Evolutionary conservation across 257 asterid genomes (phyloP).

Genomic region (Linaria vulgaris): DNA sequence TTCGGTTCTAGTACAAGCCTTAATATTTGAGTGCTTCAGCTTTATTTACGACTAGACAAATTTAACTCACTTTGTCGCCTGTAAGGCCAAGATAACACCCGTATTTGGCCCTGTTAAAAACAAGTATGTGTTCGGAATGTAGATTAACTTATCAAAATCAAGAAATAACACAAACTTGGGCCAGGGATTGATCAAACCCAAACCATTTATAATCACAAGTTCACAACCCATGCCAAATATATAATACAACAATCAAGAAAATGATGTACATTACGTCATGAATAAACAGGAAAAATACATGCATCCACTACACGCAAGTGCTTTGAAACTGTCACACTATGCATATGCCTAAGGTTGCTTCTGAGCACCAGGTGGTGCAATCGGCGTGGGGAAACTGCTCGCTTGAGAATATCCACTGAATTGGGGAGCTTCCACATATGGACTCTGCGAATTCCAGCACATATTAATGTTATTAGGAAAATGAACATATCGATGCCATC

Average conservation of each 20-base stretch:
- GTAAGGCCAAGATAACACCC: too few species aligned
- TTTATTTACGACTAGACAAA: too few species aligned
- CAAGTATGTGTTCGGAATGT: too few species aligned
- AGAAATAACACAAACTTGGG: too few species aligned
- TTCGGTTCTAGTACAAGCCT: too few species aligned
- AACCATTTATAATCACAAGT: background rate
- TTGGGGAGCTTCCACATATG: slow-evolving; percentile 91
- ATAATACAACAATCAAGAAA: slow-evolving; percentile 28
- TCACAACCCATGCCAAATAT: background rate
- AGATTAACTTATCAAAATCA: too few species aligned
- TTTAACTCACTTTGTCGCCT: too few species aligned
- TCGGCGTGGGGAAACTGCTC: slow-evolving; percentile 75
- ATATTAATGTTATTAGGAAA: slow-evolving; percentile 13
- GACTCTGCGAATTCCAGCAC: slow-evolving; percentile 57
- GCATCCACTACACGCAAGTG: slow-evolving; percentile 25
- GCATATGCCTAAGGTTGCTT: slow-evolving; percentile 42
- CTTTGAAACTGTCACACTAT: background rate
- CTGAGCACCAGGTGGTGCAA: slow-evolving; percentile 92
- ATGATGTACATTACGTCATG: slow-evolving; percentile 31
- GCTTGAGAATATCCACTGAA: slow-evolving; percentile 35
- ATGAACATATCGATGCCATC: background rate
- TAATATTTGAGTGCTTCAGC: too few species aligned
- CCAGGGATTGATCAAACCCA: background rate
- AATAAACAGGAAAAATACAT: slow-evolving; percentile 25
- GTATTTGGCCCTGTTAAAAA: too few species aligned